Evolutionary conservation across 2,329 filamentous ascomycete genomes (phyloP).

Genomic region (Grosmannia clavigera): DNA sequence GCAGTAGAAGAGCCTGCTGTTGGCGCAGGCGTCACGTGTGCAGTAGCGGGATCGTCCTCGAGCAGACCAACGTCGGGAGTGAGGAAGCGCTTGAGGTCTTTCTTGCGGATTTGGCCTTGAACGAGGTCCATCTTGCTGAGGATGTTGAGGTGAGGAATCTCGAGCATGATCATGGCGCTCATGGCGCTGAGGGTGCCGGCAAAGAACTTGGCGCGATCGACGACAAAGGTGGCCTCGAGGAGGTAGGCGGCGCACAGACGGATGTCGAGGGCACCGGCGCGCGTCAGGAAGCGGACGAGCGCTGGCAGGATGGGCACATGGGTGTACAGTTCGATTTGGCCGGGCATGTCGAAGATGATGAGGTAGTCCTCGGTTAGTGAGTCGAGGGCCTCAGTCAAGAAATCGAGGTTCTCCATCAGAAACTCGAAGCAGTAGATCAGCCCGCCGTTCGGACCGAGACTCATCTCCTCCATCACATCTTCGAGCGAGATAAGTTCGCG

Average conservation of each 20-base stretch:
- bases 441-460: slow-evolving; percentile 80
- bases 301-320: slow-evolving; percentile 86
- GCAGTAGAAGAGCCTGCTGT: neutral
- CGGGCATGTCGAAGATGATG: slow-evolving; percentile 97
- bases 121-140: slow-evolving; percentile 97
- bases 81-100: slow-evolving; percentile 79
- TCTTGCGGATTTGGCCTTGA: slow-evolving; percentile 75
- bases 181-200: slow-evolving; percentile 90
- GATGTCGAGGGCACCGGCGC: slow-evolving; percentile 71
- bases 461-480: slow-evolving; percentile 94
- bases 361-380: slow-evolving; percentile 86
- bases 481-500: slow-evolving; percentile 87
- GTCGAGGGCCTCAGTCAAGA: slow-evolving; percentile 74
- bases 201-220: slow-evolving; percentile 96
- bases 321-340: slow-evolving; percentile 97
- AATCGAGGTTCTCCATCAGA: slow-evolving; percentile 87
- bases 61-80: slow-evolving; percentile 75
- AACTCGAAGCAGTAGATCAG: slow-evolving; percentile 97
- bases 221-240: slow-evolving; percentile 87
- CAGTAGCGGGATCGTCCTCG: slow-evolving; percentile 60
- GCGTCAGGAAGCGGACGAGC: slow-evolving; percentile 69
- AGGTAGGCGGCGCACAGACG: slow-evolving; percentile 89
- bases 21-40: neutral
- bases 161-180: slow-evolving; percentile 98
- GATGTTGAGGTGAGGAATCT: slow-evolving; percentile 92